Conservation (phyloP, 1,139 yeast genomes). For the Hansenula sp. region DNA sequence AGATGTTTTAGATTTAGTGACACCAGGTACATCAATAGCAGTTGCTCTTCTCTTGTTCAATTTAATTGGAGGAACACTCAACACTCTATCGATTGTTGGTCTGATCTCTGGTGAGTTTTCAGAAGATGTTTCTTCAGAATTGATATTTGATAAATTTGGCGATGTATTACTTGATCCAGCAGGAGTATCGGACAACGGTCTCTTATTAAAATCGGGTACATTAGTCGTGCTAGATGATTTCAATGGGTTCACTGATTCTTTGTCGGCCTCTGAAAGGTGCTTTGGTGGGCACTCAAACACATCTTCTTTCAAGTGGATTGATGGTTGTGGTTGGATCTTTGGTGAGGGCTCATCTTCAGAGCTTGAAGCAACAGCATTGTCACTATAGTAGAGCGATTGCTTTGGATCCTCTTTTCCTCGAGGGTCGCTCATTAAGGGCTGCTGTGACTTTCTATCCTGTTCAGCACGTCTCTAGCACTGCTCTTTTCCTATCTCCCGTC, state of each 20-base stretch:
- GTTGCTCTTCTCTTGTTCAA: constrained; percentile 48
- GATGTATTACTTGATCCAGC: constrained; percentile 51
- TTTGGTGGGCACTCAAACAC: constrained; percentile 3
- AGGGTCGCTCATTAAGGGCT: background rate
- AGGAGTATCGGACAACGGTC: constrained; percentile 73
- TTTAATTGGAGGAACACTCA: constrained; percentile 11
- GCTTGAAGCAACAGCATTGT: constrained; percentile 18
- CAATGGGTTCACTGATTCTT: constrained; percentile 1
- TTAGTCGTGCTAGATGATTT: too few species aligned
- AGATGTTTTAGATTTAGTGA: constrained; percentile 74
- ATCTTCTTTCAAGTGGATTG: constrained; percentile 4
- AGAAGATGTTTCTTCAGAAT: constrained; percentile 24
- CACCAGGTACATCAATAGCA: constrained; percentile 89
- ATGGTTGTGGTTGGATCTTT: constrained; percentile 6
- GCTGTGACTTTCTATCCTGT: too few species aligned
- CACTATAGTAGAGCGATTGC: constrained; percentile 8
- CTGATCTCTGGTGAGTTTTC: constrained; percentile 25
- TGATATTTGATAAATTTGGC: constrained; percentile 34
- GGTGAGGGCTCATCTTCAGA: constrained; percentile 18
- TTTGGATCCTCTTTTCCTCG: background rate
- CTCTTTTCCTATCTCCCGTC: too few species aligned
- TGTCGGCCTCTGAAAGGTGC: background rate
- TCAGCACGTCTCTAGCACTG: too few species aligned
- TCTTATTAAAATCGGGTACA: constrained; percentile 55
- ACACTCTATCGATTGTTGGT: constrained; percentile 2